phyloP scores from a whole-genome alignment of 2,329 filamentous ascomycete species.

The Colletotrichum cuscutae region DNA sequence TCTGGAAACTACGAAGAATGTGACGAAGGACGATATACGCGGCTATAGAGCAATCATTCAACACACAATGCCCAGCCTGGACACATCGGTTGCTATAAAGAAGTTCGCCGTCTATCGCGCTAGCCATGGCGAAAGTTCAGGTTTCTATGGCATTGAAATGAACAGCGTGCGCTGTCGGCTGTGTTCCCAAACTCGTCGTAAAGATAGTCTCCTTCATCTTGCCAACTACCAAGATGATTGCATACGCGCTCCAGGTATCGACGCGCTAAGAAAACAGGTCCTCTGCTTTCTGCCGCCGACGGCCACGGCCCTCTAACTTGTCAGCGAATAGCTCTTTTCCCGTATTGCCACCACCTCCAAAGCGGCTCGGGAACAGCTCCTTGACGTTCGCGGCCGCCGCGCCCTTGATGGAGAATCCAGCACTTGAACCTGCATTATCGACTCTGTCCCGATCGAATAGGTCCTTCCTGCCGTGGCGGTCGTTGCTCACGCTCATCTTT shows the following conservation, averaged over 20 bases:
- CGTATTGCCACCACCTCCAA: conserved; percentile 60
- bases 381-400: conserved; percentile 61
- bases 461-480: conserved; percentile 49
- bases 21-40: neutral
- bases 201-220: too few species aligned
- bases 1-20: neutral
- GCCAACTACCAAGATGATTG: neutral
- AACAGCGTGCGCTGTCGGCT: neutral
- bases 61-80: neutral
- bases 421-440: conserved; percentile 54
- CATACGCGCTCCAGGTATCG: too few species aligned
- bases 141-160: neutral
- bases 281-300: conserved; percentile 73
- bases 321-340: conserved; percentile 78
- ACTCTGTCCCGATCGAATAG: conserved; percentile 67
- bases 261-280: conserved; percentile 72
- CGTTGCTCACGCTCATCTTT: conserved; percentile 40
- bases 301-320: conserved; percentile 66
- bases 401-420: conserved; percentile 75
- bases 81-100: neutral
- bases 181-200: neutral
- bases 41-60: neutral
- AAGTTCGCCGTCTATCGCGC: neutral
- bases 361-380: conserved; percentile 77
- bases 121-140: neutral